Percentiles rank a stretch among this genome's conserved stretches.
phyloP scores from a whole-genome alignment of 116 monocot species.

The Papilionanthe hybrid region DNA sequence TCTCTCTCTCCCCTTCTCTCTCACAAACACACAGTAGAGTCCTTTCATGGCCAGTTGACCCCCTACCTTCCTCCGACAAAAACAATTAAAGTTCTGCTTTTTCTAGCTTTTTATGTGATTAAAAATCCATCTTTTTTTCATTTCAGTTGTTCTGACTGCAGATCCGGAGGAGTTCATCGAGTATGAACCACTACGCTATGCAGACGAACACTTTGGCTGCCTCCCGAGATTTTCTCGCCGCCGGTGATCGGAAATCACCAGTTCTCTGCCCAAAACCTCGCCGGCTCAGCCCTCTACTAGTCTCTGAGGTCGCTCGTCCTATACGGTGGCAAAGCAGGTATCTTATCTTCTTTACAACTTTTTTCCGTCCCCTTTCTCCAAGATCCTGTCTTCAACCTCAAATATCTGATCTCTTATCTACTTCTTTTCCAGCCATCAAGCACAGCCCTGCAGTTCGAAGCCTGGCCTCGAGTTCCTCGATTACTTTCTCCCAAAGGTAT shows the following conservation, averaged over 20 bases:
- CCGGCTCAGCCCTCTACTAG: slow-evolving; percentile 18
- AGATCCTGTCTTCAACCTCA: neutral
- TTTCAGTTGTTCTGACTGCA: slow-evolving; percentile 15
- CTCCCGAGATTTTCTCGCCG: slow-evolving; percentile 14
- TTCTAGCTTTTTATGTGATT: neutral
- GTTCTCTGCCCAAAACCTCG: slow-evolving; percentile 42
- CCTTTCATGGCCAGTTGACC: too few relatives aligned
- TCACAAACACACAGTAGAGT: too few relatives aligned
- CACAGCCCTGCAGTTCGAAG: slow-evolving; percentile 20
- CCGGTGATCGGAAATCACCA: slow-evolving; percentile 7
- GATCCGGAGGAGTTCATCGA: slow-evolving; percentile 2
- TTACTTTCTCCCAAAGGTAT: slow-evolving; percentile 24
- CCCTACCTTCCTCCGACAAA: neutral
- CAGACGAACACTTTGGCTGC: slow-evolving; percentile 37
- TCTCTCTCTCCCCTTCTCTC: too few relatives aligned
- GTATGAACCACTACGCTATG: slow-evolving; percentile 28
- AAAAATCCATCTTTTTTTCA: neutral
- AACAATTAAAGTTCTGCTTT: too few relatives aligned
- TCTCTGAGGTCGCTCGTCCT: slow-evolving; percentile 13
- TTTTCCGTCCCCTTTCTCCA: neutral
- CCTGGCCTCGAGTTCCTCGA: slow-evolving; percentile 27
- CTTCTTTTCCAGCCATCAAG: slow-evolving; percentile 14
- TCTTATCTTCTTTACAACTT: neutral
- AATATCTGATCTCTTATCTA: neutral
- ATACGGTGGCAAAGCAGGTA: slow-evolving; percentile 21